Conservation (phyloP, 768 basidiomycete species). For the Termitomyces sp. region DNA sequence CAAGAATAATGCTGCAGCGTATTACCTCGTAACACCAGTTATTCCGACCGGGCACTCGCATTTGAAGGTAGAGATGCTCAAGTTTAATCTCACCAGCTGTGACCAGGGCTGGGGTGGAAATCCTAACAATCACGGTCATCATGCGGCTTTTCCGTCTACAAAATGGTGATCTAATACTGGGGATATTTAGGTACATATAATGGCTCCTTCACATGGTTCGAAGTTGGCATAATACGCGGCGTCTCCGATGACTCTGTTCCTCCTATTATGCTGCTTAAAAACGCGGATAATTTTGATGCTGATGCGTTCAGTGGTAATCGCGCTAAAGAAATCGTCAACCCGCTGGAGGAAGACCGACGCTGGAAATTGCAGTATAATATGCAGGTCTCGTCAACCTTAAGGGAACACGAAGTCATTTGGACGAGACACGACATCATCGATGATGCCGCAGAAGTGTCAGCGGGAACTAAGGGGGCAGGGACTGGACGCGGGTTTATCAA, state of each 20-base stretch:
- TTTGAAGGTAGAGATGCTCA: conserved; percentile 17
- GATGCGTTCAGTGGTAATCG: neutral
- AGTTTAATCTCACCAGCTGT: conserved; percentile 14
- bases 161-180: neutral
- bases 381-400: conserved; percentile 16
- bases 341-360: conserved; percentile 4
- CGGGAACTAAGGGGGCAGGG: conserved; percentile 11
- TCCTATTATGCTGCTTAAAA: neutral
- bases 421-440: conserved; percentile 7
- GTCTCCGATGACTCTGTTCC: neutral
- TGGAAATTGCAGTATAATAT: conserved; percentile 28
- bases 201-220: conserved; percentile 31
- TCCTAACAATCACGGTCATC: conserved; percentile 15
- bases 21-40: conserved; percentile 18
- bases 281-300: conserved; percentile 1
- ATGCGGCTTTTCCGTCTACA: neutral
- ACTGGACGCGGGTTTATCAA: conserved; percentile 17
- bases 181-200: conserved; percentile 22
- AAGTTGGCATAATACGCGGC: conserved; percentile 25
- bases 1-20: conserved; percentile 8
- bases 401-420: conserved; percentile 23
- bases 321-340: conserved; percentile 12
- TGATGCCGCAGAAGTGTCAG: conserved; percentile 11
- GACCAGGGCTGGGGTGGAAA: conserved; percentile 34
- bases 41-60: conserved; percentile 8